phyloP scores from a whole-genome alignment of 345 rosid species.

The Citrus medica region DNA sequence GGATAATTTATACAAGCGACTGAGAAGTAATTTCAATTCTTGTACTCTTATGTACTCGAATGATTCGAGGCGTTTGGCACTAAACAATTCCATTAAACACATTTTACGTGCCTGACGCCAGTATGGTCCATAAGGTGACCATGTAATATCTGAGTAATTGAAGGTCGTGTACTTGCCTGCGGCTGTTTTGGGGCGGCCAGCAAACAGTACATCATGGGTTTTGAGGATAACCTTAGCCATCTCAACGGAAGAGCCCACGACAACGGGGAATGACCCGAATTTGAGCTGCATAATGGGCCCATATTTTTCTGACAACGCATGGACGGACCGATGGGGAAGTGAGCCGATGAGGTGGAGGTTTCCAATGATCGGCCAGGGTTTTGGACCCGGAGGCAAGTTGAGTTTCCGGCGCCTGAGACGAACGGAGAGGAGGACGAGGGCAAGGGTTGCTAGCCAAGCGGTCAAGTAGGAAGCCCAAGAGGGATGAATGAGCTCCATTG shows the following conservation, averaged over 20 bases:
- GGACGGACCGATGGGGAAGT: slow-evolving; percentile 63
- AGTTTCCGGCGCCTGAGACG: slow-evolving; percentile 28
- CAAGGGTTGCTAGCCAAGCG: slow-evolving; percentile 31
- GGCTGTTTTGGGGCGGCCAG: slow-evolving; percentile 43
- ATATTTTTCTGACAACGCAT: slow-evolving; percentile 46
- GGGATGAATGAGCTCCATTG: slow-evolving; percentile 17
- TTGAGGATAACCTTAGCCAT: slow-evolving; percentile 44
- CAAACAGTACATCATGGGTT: slow-evolving; percentile 47
- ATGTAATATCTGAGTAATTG: slow-evolving; percentile 55
- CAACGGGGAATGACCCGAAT: no score
- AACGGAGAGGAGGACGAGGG: slow-evolving; percentile 33
- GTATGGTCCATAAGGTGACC: slow-evolving; percentile 67
- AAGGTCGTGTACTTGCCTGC: slow-evolving; percentile 67
- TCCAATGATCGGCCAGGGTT: slow-evolving; percentile 64
- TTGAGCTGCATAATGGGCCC: slow-evolving; percentile 52
- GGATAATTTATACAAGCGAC: slow-evolving; percentile 9
- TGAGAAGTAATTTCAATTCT: slow-evolving; percentile 35
- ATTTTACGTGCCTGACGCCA: slow-evolving; percentile 68
- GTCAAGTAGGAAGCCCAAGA: slow-evolving; percentile 20
- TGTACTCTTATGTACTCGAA: slow-evolving; percentile 53
- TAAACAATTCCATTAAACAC: slow-evolving; percentile 59
- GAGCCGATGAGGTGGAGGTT: slow-evolving; percentile 60
- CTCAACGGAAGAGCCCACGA: no score
- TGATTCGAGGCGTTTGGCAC: slow-evolving; percentile 53
- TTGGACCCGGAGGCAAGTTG: slow-evolving; percentile 59